These are phyloP conservation scores for Phytopythium aichiense DNA, from an alignment of 352 stramenopile species.

Conservation along the genomic window DNA sequence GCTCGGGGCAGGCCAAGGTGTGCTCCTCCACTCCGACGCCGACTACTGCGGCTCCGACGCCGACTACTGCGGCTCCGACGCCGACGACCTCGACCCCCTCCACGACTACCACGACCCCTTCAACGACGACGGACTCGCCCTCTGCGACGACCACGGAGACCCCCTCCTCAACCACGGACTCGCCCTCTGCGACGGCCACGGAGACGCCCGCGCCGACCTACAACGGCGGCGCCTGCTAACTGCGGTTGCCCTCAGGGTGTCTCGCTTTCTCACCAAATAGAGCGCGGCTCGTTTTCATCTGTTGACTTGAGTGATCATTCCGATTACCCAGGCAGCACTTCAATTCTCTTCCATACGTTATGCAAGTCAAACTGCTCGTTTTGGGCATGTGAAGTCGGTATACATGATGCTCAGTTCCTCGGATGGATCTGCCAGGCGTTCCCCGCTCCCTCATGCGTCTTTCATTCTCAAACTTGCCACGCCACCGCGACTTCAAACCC, in stretches of 20 bases:
- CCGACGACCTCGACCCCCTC: conserved; percentile 5
- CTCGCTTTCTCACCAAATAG: not conserved
- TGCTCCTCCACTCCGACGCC: conserved; percentile 19
- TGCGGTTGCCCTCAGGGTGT: too few relatives aligned
- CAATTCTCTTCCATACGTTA: not conserved
- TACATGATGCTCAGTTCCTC: too few relatives aligned
- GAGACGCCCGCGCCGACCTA: conserved; percentile 7
- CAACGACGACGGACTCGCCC: not conserved
- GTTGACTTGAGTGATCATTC: not conserved
- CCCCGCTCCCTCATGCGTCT: not conserved
- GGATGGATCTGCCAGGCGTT: not conserved
- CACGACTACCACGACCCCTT: not conserved
- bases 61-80: conserved; percentile 6
- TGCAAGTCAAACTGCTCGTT: not conserved
- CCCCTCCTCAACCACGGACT: not conserved
- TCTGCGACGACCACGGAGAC: not conserved
- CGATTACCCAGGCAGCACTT: not conserved
- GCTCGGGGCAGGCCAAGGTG: conserved; percentile 31
- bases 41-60: conserved; percentile 9
- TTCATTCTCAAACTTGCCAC: not conserved
- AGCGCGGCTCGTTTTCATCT: not conserved
- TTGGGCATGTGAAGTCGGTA: too few relatives aligned
- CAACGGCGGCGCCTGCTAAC: conserved; percentile 6
- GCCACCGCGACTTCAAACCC: not conserved
- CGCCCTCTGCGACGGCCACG: not conserved